These are phyloP conservation scores for Saussurea involucrata DNA, from an alignment of 129 eudicot genomes.

Conservation along the genomic window DNA sequence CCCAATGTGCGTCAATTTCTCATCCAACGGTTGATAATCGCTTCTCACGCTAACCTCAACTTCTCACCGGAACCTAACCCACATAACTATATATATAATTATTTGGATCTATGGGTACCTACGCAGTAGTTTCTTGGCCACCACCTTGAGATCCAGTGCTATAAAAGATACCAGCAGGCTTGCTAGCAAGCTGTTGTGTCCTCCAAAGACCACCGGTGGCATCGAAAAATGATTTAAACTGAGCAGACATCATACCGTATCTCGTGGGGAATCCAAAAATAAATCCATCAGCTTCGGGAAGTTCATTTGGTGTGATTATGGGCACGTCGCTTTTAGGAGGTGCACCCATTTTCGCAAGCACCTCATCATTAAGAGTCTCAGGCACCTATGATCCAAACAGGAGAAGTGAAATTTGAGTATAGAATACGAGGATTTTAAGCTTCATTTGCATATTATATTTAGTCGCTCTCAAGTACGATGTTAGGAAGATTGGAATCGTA, in stretches of 20 bases:
- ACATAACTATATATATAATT: not conserved
- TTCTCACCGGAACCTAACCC: too few relatives aligned
- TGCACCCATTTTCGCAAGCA: conserved; percentile 81
- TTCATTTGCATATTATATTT: not conserved
- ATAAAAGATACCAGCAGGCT: conserved; percentile 87
- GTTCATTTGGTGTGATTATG: conserved; percentile 61
- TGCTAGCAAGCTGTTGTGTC: conserved; percentile 87
- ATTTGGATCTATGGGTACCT: conserved; percentile 16
- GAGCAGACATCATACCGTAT: conserved; percentile 89
- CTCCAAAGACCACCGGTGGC: conserved; percentile 90
- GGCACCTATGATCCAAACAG: conserved; percentile 50
- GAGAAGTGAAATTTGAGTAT: not conserved
- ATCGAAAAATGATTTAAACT: conserved; percentile 81
- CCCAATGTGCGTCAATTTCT: too few relatives aligned
- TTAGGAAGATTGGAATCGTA: not conserved
- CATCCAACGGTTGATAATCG: too few relatives aligned
- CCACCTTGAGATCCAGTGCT: conserved; percentile 96
- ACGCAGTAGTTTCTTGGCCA: conserved; percentile 92
- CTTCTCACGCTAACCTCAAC: too few relatives aligned
- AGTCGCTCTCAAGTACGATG: not conserved
- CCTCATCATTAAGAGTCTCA: conserved; percentile 66
- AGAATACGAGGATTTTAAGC: not conserved
- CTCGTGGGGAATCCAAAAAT: conserved; percentile 90
- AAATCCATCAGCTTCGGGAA: conserved; percentile 87
- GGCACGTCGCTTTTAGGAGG: conserved; percentile 80